Evolutionary conservation across 2,329 filamentous ascomycete species (phyloP).

Genomic region (Penicillium sp.): DNA sequence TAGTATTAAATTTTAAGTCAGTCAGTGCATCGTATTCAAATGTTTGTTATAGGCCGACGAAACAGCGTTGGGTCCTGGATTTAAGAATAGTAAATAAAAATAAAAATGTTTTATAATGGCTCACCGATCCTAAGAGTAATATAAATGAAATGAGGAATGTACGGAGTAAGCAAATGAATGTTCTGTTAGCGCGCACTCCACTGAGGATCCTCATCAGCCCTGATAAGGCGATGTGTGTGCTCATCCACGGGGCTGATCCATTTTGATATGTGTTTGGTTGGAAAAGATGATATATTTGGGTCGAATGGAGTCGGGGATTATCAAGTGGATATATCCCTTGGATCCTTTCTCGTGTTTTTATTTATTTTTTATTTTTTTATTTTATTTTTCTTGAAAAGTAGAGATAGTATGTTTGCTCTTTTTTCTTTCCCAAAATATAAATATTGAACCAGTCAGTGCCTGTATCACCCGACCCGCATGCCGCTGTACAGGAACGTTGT

Average conservation of each 20-base stretch:
- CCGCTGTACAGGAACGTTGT: slow-evolving; percentile 17
- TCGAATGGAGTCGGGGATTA: slow-evolving; percentile 16
- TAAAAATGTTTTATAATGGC: too few relatives aligned
- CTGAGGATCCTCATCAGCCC: slow-evolving; percentile 13
- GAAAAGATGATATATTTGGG: slow-evolving; percentile 1
- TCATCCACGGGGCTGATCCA: slow-evolving; percentile 6
- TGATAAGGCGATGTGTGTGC: slow-evolving; percentile 12
- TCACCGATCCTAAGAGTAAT: too few relatives aligned
- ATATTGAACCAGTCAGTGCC: neutral
- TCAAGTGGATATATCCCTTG: slow-evolving; percentile 12
- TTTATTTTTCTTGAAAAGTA: neutral
- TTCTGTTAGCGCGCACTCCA: neutral
- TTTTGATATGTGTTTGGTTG: slow-evolving; percentile 5
- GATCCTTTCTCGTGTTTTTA: too few relatives aligned
- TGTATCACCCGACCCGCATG: slow-evolving; percentile 26
- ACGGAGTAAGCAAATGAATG: neutral
- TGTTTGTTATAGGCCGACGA: neutral
- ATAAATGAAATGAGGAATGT: neutral
- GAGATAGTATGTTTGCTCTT: neutral
- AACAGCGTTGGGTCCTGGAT: neutral
- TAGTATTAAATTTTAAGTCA: neutral
- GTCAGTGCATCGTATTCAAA: neutral
- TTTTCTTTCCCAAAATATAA: neutral
- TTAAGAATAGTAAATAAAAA: neutral
- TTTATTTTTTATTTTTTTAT: neutral